phyloP scores from a whole-genome alignment of 495 filamentous ascomycete genomes.

The Penicillium robsamsonii region DNA sequence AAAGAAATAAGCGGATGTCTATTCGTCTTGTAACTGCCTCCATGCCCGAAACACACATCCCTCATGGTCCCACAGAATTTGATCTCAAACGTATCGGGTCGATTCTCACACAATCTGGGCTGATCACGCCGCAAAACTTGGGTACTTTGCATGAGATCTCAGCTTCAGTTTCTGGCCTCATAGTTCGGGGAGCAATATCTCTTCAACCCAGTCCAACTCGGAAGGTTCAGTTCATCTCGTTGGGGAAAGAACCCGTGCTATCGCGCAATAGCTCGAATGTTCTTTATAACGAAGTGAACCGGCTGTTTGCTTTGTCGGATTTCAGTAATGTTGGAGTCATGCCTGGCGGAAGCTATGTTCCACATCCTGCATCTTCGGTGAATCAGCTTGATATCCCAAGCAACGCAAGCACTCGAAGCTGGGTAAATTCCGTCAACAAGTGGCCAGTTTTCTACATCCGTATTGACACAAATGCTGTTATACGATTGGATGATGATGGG shows the following conservation, averaged over 20 bases:
- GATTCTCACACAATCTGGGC: conserved; percentile 62
- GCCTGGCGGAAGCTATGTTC: conserved; percentile 9
- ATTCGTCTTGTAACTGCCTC: conserved; percentile 24
- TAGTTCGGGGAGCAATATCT: conserved; percentile 67
- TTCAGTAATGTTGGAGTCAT: conserved; percentile 63
- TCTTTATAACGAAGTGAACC: conserved; percentile 77
- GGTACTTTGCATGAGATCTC: conserved; percentile 65
- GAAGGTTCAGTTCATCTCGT: conserved; percentile 73
- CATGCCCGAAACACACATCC: neutral
- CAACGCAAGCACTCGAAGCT: conserved; percentile 53
- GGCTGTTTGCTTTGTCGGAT: conserved; percentile 69
- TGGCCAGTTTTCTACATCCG: conserved; percentile 92
- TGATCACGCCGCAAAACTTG: conserved; percentile 51
- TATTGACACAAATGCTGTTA: conserved; percentile 43
- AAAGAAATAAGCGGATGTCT: conserved; percentile 29
- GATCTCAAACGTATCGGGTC: conserved; percentile 43
- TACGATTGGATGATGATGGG: conserved; percentile 14
- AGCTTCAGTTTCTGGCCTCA: conserved; percentile 58
- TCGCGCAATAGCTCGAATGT: conserved; percentile 55
- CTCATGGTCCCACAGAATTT: conserved; percentile 1
- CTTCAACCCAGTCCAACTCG: conserved; percentile 67
- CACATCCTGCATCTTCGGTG: neutral
- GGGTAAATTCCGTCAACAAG: conserved; percentile 67
- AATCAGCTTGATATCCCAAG: conserved; percentile 53
- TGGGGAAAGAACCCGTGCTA: conserved; percentile 62